These are phyloP conservation scores for Cadophora luteo-olivacea DNA, from an alignment of 2,329 filamentous ascomycete genomes.

Conservation along the genomic window DNA sequence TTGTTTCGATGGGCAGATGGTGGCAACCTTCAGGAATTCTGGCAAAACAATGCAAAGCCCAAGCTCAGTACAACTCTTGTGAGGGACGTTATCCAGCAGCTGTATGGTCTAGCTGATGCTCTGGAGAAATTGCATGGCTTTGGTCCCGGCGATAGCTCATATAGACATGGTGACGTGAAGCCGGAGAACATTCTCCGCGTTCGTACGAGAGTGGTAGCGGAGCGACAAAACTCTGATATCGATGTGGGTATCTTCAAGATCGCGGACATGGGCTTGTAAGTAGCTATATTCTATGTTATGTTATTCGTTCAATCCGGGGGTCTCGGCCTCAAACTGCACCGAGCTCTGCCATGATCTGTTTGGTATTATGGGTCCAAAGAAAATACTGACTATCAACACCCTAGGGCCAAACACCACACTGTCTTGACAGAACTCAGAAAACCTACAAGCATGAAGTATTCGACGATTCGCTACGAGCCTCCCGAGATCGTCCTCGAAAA, in stretches of 20 bases:
- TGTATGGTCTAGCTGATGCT: background rate
- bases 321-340: no score
- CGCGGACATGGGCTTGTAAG: background rate
- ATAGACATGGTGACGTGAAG: constrained; percentile 2
- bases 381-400: no score
- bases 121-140: background rate
- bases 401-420: constrained; percentile 2
- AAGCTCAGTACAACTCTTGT: background rate
- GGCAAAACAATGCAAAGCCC: background rate
- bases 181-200: constrained; percentile 5
- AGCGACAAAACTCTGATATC: background rate
- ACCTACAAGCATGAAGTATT: background rate
- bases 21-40: background rate
- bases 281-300: background rate
- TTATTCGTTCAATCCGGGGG: no score
- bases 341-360: no score
- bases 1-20: constrained; percentile 9
- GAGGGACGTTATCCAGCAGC: background rate
- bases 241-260: background rate
- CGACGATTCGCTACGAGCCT: background rate
- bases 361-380: no score
- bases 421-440: background rate
- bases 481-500: background rate
- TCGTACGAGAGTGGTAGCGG: background rate
- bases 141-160: background rate